These are phyloP conservation scores for Mariannaea sp. DNA, from an alignment of 2,329 filamentous ascomycete species.

Conservation along the genomic window DNA sequence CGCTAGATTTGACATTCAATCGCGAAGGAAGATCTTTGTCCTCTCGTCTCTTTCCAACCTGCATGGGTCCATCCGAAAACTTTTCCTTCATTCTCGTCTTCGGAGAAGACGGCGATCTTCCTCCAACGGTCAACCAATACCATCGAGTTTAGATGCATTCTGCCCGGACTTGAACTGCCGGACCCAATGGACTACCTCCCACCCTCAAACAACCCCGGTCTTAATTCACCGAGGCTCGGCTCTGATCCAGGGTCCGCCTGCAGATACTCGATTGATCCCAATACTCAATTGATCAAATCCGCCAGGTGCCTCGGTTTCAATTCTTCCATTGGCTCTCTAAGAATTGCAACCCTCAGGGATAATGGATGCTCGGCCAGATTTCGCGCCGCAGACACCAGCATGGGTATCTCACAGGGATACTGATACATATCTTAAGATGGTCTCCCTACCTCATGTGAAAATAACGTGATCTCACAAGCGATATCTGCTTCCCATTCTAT, in stretches of 20 bases:
- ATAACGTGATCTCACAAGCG: conserved; percentile 17
- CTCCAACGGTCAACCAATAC: conserved; percentile 15
- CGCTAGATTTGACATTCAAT: background rate
- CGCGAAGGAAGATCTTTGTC: background rate
- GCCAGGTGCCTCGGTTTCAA: conserved; percentile 19
- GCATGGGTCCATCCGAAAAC: conserved; percentile 1
- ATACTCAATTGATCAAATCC: background rate
- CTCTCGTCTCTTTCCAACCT: background rate
- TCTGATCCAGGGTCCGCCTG: conserved; percentile 9
- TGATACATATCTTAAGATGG: conserved; percentile 21
- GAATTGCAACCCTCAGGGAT: background rate
- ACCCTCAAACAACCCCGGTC: conserved; percentile 4
- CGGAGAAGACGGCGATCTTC: conserved; percentile 1
- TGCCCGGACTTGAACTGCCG: conserved; percentile 16
- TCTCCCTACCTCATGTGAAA: background rate
- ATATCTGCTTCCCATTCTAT: no score
- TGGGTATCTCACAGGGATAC: conserved; percentile 15
- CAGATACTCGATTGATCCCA: background rate
- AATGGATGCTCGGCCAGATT: conserved; percentile 7
- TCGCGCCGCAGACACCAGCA: background rate
- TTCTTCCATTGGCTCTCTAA: conserved; percentile 10
- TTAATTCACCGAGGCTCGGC: conserved; percentile 13
- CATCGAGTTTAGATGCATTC: background rate
- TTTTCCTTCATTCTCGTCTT: background rate
- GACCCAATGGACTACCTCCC: background rate